phyloP scores from a whole-genome alignment of 345 rosid genomes.

The Stellera chamaejasme region DNA sequence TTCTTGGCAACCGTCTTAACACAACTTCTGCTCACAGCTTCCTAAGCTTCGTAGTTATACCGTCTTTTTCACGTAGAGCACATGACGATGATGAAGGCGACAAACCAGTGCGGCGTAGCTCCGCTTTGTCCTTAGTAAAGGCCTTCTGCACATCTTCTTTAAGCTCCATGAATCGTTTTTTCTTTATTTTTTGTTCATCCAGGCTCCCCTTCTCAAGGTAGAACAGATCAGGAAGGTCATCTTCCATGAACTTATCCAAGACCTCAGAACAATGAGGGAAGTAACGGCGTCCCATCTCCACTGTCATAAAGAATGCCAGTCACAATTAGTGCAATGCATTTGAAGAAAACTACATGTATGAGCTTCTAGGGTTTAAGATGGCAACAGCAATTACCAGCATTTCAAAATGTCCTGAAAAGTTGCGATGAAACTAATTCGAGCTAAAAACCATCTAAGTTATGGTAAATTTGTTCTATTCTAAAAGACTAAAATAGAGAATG shows the following conservation, averaged over 20 bases:
- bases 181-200: slow-evolving; percentile 57
- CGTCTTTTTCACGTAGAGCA: slow-evolving; percentile 31
- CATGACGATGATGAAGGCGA: slow-evolving; percentile 59
- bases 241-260: slow-evolving; percentile 93
- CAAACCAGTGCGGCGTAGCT: slow-evolving; percentile 38
- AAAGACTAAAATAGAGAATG: too few relatives aligned
- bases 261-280: slow-evolving; percentile 86
- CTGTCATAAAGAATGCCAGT: slow-evolving; percentile 28
- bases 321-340: slow-evolving; percentile 1
- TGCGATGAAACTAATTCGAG: too few relatives aligned
- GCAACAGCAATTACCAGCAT: too few relatives aligned
- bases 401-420: too few relatives aligned
- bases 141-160: slow-evolving; percentile 82
- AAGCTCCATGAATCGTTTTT: slow-evolving; percentile 68
- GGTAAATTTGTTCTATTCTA: too few relatives aligned
- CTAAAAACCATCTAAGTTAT: too few relatives aligned
- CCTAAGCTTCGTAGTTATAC: slow-evolving; percentile 17
- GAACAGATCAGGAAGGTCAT: slow-evolving; percentile 78
- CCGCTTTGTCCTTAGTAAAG: slow-evolving; percentile 76
- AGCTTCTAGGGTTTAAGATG: too few relatives aligned
- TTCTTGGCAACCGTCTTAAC: too few relatives aligned
- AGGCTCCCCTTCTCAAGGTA: slow-evolving; percentile 57
- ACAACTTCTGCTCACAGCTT: slow-evolving; percentile 18
- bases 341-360: too few relatives aligned
- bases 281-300: slow-evolving; percentile 77